A percentile compares a stretch with the other conserved stretches of the same genome.
Evolutionary conservation across 2,329 filamentous ascomycete genomes (phyloP).

Genomic region (Ciborinia camelliae): DNA sequence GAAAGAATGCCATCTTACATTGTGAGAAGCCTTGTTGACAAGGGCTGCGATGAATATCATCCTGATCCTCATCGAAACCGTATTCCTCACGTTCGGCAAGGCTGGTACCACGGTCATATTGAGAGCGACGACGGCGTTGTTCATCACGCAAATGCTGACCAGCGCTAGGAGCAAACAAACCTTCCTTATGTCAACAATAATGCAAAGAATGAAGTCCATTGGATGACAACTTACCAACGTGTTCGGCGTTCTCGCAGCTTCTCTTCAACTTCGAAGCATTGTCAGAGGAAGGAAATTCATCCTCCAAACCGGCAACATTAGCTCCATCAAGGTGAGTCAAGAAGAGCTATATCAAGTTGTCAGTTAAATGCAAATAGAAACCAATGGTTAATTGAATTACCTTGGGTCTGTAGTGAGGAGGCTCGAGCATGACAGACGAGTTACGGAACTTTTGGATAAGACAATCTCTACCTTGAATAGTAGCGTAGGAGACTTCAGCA

Average conservation of each 20-base stretch:
- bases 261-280: slow-evolving; percentile 85
- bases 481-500: slow-evolving; percentile 93
- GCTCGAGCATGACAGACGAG: slow-evolving; percentile 91
- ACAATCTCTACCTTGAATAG: slow-evolving; percentile 88
- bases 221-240: slow-evolving; percentile 61
- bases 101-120: slow-evolving; percentile 77
- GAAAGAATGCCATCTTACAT: slow-evolving; percentile 20
- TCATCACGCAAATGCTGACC: slow-evolving; percentile 71
- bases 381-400: slow-evolving; percentile 47
- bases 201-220: background rate
- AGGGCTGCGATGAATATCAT: slow-evolving; percentile 16
- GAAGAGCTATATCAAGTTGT: slow-evolving; percentile 51
- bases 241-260: slow-evolving; percentile 81
- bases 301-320: slow-evolving; percentile 69
- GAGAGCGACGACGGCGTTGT: slow-evolving; percentile 67
- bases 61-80: slow-evolving; percentile 25
- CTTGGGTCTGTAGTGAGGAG: slow-evolving; percentile 78
- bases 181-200: slow-evolving; percentile 42
- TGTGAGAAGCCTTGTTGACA: slow-evolving; percentile 22
- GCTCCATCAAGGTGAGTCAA: slow-evolving; percentile 47
- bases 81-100: slow-evolving; percentile 50
- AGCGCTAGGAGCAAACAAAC: slow-evolving; percentile 76
- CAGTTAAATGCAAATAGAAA: background rate
- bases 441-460: slow-evolving; percentile 95
- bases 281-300: slow-evolving; percentile 73